Evolutionary conservation across 2,329 filamentous ascomycete species (phyloP).

Genomic region (Fusarium sp.): DNA sequence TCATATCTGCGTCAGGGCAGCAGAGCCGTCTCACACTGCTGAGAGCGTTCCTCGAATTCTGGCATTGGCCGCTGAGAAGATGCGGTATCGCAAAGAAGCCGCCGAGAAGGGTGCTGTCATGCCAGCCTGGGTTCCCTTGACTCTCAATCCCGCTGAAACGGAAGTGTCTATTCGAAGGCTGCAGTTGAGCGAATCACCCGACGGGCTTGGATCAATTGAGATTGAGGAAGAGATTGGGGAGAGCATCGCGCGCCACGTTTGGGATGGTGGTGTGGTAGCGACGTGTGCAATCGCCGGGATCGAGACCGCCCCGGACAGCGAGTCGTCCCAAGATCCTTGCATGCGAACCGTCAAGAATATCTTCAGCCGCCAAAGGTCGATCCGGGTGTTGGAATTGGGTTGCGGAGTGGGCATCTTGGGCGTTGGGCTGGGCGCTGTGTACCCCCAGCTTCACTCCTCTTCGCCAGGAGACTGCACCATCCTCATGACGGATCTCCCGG

Average conservation of each 20-base stretch:
- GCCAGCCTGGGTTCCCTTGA: slow-evolving; percentile 60
- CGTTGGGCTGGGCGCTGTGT: slow-evolving; percentile 61
- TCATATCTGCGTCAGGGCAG: slow-evolving; percentile 50
- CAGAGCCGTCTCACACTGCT: slow-evolving; percentile 46
- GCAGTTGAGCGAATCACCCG: slow-evolving; percentile 42
- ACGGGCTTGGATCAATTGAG: slow-evolving; percentile 52
- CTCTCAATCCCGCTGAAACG: slow-evolving; percentile 37
- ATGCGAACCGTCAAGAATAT: slow-evolving; percentile 52
- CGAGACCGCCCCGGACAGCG: slow-evolving; percentile 46
- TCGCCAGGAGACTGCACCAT: slow-evolving; percentile 51
- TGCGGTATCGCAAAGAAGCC: slow-evolving; percentile 36
- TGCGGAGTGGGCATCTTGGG: slow-evolving; percentile 72
- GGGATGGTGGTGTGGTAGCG: slow-evolving; percentile 70
- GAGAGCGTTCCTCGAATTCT: slow-evolving; percentile 49
- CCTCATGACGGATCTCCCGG: slow-evolving; percentile 70
- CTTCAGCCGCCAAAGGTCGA: slow-evolving; percentile 44
- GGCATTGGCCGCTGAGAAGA: slow-evolving; percentile 36
- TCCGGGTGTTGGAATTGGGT: slow-evolving; percentile 69
- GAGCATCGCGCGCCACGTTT: slow-evolving; percentile 73
- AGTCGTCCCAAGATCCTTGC: slow-evolving; percentile 47
- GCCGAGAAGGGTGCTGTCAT: slow-evolving; percentile 58
- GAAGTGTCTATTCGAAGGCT: slow-evolving; percentile 52
- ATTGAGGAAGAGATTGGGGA: slow-evolving; percentile 72
- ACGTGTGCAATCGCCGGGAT: slow-evolving; percentile 53
- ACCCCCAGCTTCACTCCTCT: slow-evolving; percentile 44